Evolutionary conservation across 352 stramenopile genomes (phyloP).

Genomic region (Globisporangium apiculatum): DNA sequence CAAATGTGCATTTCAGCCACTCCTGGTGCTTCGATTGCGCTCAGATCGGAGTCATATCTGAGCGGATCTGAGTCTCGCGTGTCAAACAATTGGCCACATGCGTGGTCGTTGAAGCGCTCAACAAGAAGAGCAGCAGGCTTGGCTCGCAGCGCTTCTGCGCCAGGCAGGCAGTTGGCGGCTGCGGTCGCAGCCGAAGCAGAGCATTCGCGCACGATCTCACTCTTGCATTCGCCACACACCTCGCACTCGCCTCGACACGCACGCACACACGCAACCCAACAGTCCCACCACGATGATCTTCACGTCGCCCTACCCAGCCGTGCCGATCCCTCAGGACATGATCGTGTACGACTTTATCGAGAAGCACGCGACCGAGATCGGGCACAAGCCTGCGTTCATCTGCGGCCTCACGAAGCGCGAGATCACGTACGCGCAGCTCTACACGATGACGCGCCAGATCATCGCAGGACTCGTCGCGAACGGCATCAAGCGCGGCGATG

Average conservation of each 20-base stretch:
- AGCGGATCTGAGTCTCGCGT: too few relatives aligned
- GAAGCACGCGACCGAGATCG: constrained; percentile 20
- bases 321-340: constrained; percentile 22
- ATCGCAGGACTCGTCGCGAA: constrained; percentile 28
- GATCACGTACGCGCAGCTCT: constrained; percentile 26
- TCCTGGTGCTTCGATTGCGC: too few relatives aligned
- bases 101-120: too few relatives aligned
- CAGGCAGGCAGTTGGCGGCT: too few relatives aligned
- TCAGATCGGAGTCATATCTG: too few relatives aligned
- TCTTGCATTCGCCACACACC: neutral
- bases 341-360: constrained; percentile 35
- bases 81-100: too few relatives aligned
- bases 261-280: neutral
- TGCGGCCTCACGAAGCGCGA: constrained; percentile 32
- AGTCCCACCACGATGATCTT: constrained; percentile 23
- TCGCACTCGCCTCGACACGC: neutral
- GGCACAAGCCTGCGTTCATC: constrained; percentile 25
- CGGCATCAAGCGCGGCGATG: constrained; percentile 33
- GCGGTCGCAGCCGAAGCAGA: too few relatives aligned
- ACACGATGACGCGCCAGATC: constrained; percentile 17
- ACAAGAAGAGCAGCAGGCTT: too few relatives aligned
- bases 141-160: too few relatives aligned
- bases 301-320: constrained; percentile 21
- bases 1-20: too few relatives aligned
- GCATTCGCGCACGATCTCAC: neutral